A percentile compares a stretch with the other conserved stretches of the same genome.
Evolutionary conservation across 2,329 filamentous ascomycete species (phyloP).

Genomic region (Boeremia lycopersici): DNA sequence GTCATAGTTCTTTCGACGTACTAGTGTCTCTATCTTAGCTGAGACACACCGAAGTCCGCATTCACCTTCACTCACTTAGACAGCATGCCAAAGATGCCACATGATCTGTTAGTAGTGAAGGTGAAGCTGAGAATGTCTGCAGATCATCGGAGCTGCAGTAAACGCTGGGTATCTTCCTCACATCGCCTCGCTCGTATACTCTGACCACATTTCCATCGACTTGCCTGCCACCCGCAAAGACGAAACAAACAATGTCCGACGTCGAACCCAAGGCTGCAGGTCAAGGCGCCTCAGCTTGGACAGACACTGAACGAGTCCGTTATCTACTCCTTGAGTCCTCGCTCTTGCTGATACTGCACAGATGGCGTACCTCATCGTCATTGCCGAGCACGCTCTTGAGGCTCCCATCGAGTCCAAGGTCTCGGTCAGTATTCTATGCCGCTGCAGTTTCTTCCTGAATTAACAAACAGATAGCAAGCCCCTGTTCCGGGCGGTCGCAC

Average conservation of each 20-base stretch:
- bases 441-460: background rate
- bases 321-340: background rate
- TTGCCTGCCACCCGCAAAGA: background rate
- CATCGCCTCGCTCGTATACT: background rate
- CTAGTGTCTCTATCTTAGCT: no score
- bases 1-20: no score
- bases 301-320: conserved; percentile 29
- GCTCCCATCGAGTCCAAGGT: conserved; percentile 26
- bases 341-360: conserved; percentile 11
- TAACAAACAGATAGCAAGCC: conserved; percentile 17
- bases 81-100: no score
- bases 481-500: conserved; percentile 33
- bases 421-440: conserved; percentile 6
- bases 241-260: background rate
- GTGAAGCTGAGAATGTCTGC: no score
- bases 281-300: conserved; percentile 24
- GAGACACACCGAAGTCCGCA: no score
- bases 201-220: background rate
- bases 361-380: conserved; percentile 29
- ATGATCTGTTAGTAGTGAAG: no score
- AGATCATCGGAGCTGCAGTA: no score
- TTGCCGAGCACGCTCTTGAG: conserved; percentile 25
- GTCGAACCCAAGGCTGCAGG: conserved; percentile 7
- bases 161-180: no score
- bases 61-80: no score